Conservation (phyloP, 2,329 filamentous ascomycete genomes). For the Geosmithia putterillii region DNA sequence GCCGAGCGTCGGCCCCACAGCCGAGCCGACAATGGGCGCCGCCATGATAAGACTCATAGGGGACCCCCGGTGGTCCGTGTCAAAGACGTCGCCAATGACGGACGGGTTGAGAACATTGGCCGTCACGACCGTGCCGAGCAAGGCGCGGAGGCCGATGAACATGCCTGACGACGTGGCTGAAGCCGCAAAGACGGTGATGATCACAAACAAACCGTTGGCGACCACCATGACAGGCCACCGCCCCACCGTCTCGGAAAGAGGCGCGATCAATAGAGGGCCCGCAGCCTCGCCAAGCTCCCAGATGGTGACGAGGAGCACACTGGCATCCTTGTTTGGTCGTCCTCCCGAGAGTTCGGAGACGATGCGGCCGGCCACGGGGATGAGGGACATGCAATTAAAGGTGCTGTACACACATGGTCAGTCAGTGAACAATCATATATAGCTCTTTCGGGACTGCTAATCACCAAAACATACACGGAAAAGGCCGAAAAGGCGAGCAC, state of each 20-base stretch:
- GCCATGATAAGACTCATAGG: constrained; percentile 46
- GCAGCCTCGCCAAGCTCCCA: constrained; percentile 57
- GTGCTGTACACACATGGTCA: constrained; percentile 23
- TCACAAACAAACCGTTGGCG: constrained; percentile 38
- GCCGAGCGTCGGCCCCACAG: constrained; percentile 41
- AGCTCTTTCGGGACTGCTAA: background rate
- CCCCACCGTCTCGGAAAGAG: constrained; percentile 48
- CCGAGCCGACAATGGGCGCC: constrained; percentile 44
- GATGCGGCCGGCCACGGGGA: constrained; percentile 39
- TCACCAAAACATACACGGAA: constrained; percentile 31
- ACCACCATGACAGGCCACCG: constrained; percentile 41
- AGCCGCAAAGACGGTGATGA: constrained; percentile 32
- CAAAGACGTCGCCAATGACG: constrained; percentile 52
- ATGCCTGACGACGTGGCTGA: constrained; percentile 28
- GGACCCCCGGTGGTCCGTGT: constrained; percentile 40
- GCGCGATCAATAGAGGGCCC: constrained; percentile 48
- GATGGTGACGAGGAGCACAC: constrained; percentile 55
- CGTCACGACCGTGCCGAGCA: constrained; percentile 51
- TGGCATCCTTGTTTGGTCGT: constrained; percentile 29
- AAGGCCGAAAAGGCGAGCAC: constrained; percentile 42
- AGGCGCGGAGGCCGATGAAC: constrained; percentile 39
- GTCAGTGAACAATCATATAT: background rate
- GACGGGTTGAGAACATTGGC: constrained; percentile 51
- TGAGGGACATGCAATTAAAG: constrained; percentile 43
- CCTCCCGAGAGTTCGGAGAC: constrained; percentile 28